Base-by-base conservation (phyloP, 2,329 filamentous ascomycete species). In the Epichloe hybrida region DNA sequence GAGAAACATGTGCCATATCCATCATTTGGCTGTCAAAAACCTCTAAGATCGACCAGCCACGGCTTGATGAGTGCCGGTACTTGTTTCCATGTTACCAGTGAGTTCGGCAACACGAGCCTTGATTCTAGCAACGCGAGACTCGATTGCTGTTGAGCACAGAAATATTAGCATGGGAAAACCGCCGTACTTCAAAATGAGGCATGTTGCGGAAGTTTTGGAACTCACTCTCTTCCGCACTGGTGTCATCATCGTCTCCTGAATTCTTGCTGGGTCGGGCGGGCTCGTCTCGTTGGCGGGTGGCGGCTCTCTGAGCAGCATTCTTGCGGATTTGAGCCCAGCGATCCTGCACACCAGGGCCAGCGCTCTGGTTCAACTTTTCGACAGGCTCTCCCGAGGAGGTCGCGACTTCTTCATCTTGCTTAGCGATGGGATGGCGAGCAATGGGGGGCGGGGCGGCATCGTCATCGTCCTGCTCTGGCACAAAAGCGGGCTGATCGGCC, bases 291-390 rank as follows among this genome's bases (percentile, higher is more conserved):
- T 79, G 73, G 54, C 81, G 76, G 50, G 75, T 76, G 6, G 79
- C 73, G 37, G 86, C 86, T 53, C 89, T 79, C 54, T 93, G 85
- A 3, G 89, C 89, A 11, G 93, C 93, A 61, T 96, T 96, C 74
- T 90, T 91, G 57, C 90, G 81, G 58, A 97, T 96, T 67, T 95
- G 88, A 1, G 91, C 91, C 93, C 93, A 98, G 50, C 91, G 83
- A 63, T 96, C 90, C 56, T 85, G 67, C 2, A 69, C 66, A 38
- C 66, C 61, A 20, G 64, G 63, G 46, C 64, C 50, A 23, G 65
- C 62, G 49, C 54, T 65, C 48, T 59, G 63, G 52, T 55, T 66
- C 54, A 62, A 65, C 56, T 64, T 62, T 46, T 68, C 66, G 46
- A 65, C 59, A 15, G 53, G 61, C 47, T 51, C 62, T 45, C n/a